phyloP scores from a whole-genome alignment of 345 rosid species.

The Alliaria petiolata region DNA sequence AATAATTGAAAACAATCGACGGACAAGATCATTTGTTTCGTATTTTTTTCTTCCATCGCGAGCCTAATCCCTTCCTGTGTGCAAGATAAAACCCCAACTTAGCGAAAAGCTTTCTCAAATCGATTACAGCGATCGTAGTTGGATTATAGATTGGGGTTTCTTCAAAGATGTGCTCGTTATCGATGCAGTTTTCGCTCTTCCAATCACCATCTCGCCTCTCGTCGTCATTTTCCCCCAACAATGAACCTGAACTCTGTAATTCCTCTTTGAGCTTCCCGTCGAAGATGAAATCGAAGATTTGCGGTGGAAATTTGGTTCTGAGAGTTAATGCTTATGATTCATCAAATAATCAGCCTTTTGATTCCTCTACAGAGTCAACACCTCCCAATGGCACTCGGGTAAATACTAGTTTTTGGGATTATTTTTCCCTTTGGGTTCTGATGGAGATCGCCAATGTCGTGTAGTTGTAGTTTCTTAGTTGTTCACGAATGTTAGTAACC shows the following conservation, averaged over 20 bases:
- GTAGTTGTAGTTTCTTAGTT: neutral
- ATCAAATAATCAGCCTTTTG: conserved; percentile 42
- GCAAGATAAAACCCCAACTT: too few species aligned
- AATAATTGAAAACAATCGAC: neutral
- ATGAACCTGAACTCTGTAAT: conserved; percentile 33
- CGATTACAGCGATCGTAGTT: neutral
- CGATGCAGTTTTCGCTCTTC: conserved; percentile 39
- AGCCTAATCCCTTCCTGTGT: neutral
- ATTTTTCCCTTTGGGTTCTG: neutral
- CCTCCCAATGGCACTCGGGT: conserved; percentile 71
- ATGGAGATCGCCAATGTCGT: neutral
- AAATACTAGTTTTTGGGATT: neutral
- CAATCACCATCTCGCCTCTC: conserved; percentile 36
- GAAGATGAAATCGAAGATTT: conserved; percentile 8
- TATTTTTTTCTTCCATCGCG: neutral
- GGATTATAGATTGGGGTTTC: neutral
- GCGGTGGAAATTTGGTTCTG: conserved; percentile 25
- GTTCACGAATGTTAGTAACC: neutral
- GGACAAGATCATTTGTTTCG: neutral
- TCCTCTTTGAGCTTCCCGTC: conserved; percentile 40
- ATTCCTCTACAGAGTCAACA: conserved; percentile 52
- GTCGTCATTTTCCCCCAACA: conserved; percentile 16
- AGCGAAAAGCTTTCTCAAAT: neutral
- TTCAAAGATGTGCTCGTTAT: conserved; percentile 53
- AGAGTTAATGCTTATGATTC: conserved; percentile 63